These are phyloP conservation scores for Sporobolus alterniflorus DNA, from an alignment of 202 grass and related monocot species.

Conservation along the genomic window DNA sequence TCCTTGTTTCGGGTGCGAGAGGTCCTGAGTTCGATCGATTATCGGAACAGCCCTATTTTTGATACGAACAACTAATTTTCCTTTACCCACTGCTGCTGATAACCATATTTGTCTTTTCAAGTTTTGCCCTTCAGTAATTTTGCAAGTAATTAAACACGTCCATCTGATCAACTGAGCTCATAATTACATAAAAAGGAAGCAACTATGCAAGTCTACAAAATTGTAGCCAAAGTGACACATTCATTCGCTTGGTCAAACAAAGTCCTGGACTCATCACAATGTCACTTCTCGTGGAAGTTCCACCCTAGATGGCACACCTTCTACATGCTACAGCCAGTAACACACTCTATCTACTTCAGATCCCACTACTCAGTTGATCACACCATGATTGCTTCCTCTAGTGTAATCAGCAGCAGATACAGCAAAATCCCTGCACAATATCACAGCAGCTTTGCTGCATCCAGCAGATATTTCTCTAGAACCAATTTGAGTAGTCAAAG, in stretches of 20 bases:
- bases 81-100: too few species aligned
- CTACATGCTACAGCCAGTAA: background rate
- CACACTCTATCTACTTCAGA: background rate
- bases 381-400: background rate
- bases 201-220: background rate
- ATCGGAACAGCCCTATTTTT: too few species aligned
- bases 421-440: background rate
- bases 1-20: too few species aligned
- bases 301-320: background rate
- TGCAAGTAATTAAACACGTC: background rate
- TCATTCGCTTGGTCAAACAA: background rate
- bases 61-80: too few species aligned
- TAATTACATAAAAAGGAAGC: background rate
- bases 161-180: background rate
- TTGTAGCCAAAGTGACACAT: background rate
- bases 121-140: background rate
- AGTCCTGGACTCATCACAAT: background rate
- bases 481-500: conserved; percentile 90
- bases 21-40: too few species aligned
- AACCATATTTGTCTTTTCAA: background rate
- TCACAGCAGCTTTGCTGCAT: background rate
- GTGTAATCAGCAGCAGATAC: background rate
- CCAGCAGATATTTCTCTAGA: conserved; percentile 29
- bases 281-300: background rate
- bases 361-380: background rate